Evolutionary conservation across 768 basidiomycete species (phyloP), one percentile per base, ranked within the genome.

Genomic region (Trametes elegans): DNA sequence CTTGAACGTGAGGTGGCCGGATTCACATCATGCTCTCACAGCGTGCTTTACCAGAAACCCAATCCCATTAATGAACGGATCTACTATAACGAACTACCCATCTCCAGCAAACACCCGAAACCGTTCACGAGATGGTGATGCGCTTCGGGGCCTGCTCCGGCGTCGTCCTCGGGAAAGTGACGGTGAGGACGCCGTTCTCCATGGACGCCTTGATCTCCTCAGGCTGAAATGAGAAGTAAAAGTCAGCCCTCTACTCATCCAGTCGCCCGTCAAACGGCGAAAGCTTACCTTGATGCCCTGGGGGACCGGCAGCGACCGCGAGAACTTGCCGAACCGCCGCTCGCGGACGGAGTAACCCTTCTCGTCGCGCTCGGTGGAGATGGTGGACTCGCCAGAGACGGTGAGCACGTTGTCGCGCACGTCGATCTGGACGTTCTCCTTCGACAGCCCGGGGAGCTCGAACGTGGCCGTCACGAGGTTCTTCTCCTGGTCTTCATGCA

Each of bases 391-490:
- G 8, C 79, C 82, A 13, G 80, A 75, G 53, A 84, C 62, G 40
- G 67, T 77, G 43, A 85, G 74, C 13, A 73, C 68, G 52, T 76
- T 73, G 51, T 77, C 73, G 57, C 78, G 72, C 7, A 81, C 66
- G 51, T 83, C 80, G 53, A 85, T 76, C 44, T 68, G 64, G 52
- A 84, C 70, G 51, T 82, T 69, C 43, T 81, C 77, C 24, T 78
- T 75, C 55, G 71, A 70, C 39, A 83, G 34, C 11, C 81, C 82
- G 1, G 84, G 81, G 19, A 85, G 68, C 55, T 85, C 83, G 60
- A 83, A 80, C 11, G 72, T 64, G 28, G 81, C 83, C 1, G 76
- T 79, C 48, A 85, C 75, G 18, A 71, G 63, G 57, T 80, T 79
- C 21, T 66, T 67, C 19, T 78, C 72, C 2, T 60, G 29, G 49